A percentile compares a stretch with the other conserved stretches of the same genome.
Conservation (phyloP, 2,329 filamentous ascomycete genomes). For the Arthrobotrys sinensis region DNA sequence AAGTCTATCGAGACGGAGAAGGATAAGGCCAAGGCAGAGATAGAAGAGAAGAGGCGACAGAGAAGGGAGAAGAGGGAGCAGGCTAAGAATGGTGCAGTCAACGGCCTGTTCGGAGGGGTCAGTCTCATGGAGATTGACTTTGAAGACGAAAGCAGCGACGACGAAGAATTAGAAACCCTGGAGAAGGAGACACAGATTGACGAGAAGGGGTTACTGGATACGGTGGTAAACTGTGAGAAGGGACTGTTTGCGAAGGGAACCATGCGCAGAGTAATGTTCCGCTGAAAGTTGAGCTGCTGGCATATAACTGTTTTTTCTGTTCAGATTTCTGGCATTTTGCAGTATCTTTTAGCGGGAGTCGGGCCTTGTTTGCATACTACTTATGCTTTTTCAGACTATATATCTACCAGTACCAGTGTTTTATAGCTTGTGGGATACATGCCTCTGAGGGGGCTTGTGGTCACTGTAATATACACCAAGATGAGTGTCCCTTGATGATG, state of each 20-base stretch:
- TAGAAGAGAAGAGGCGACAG: constrained; percentile 38
- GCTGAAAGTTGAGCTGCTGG: constrained; percentile 13
- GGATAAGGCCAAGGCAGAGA: constrained; percentile 46
- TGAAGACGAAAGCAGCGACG: constrained; percentile 47
- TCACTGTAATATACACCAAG: not conserved
- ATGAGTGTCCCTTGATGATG: too few relatives aligned
- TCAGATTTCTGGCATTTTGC: constrained; percentile 1
- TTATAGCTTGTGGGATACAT: too few relatives aligned
- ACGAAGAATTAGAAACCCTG: constrained; percentile 8
- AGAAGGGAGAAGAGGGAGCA: constrained; percentile 47
- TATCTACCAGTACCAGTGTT: too few relatives aligned
- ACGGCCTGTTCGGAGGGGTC: constrained; percentile 42
- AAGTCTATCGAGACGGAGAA: constrained; percentile 53
- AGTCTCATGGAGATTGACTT: constrained; percentile 56
- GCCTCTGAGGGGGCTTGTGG: not conserved
- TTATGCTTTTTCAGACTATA: not conserved
- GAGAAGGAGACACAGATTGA: constrained; percentile 57
- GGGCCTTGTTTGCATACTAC: not conserved
- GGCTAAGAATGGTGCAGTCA: constrained; percentile 27
- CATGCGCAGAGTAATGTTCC: constrained; percentile 50
- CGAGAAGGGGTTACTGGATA: constrained; percentile 55
- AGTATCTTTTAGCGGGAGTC: constrained; percentile 54
- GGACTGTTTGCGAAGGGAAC: constrained; percentile 49
- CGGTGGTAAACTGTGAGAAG: constrained; percentile 58
- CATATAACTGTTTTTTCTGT: not conserved